phyloP scores from a whole-genome alignment of 345 rosid genomes.

The Dipteronia dyeriana region DNA sequence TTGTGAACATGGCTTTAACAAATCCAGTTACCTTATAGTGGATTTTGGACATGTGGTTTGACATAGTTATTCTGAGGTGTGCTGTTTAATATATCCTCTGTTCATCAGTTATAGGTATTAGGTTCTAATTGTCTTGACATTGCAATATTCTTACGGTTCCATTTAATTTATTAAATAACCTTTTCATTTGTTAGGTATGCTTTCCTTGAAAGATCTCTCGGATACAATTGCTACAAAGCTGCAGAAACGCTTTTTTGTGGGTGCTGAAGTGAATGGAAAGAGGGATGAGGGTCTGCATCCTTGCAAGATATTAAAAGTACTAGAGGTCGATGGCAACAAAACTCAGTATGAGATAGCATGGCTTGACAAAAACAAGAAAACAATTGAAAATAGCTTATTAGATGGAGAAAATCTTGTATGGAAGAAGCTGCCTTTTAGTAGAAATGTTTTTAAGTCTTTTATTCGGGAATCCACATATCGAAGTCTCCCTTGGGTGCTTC shows the following conservation, averaged over 20 bases:
- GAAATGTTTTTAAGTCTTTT: slow-evolving; percentile 81
- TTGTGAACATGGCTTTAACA: neutral
- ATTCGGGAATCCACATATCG: slow-evolving; percentile 89
- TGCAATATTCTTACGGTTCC: neutral
- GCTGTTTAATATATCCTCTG: neutral
- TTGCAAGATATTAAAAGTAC: slow-evolving; percentile 64
- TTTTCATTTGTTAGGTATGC: slow-evolving; percentile 60
- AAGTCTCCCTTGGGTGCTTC: slow-evolving; percentile 86
- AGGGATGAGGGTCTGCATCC: slow-evolving; percentile 52
- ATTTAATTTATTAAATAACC: slow-evolving; percentile 3
- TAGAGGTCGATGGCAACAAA: slow-evolving; percentile 40
- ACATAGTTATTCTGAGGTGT: neutral
- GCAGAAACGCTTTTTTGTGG: slow-evolving; percentile 55
- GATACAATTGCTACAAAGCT: slow-evolving; percentile 61
- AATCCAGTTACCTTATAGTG: neutral
- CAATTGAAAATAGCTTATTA: slow-evolving; percentile 47
- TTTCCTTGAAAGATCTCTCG: slow-evolving; percentile 86
- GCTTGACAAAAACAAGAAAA: slow-evolving; percentile 63
- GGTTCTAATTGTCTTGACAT: slow-evolving; percentile 9
- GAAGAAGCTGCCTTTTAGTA: slow-evolving; percentile 77
- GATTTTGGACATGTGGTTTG: neutral
- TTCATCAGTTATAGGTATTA: neutral
- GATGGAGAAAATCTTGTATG: slow-evolving; percentile 58
- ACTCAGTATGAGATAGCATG: slow-evolving; percentile 65
- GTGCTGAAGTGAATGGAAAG: slow-evolving; percentile 67